A percentile compares a stretch with the other conserved stretches of the same genome.
These are phyloP conservation scores for Botrytis fragariae DNA, from an alignment of 2,329 filamentous ascomycete genomes.

Conservation along the genomic window DNA sequence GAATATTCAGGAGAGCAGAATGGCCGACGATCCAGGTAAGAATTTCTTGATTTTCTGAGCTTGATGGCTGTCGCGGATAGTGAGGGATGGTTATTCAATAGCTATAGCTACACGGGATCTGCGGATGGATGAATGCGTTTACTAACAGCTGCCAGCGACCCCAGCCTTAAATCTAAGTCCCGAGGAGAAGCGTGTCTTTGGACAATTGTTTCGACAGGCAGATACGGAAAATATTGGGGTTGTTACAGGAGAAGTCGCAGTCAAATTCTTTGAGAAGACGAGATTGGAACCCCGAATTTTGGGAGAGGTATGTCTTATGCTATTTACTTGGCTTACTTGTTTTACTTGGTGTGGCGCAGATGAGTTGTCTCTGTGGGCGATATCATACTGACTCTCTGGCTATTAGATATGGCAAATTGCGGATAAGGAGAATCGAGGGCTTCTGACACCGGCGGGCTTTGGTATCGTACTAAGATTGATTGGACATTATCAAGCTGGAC, in stretches of 20 bases:
- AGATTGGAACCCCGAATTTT: constrained; percentile 80
- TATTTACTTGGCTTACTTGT: neutral
- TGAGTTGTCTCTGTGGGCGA: no score
- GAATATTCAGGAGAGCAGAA: constrained; percentile 24
- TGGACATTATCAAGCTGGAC: constrained; percentile 87
- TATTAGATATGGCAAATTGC: constrained; percentile 96
- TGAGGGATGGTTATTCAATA: neutral
- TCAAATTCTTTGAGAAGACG: constrained; percentile 98
- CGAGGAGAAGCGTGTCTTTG: constrained; percentile 92
- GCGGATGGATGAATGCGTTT: neutral
- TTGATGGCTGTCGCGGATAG: neutral
- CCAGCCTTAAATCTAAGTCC: constrained; percentile 80
- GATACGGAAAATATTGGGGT: constrained; percentile 90
- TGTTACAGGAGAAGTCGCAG: constrained; percentile 91
- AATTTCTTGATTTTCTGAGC: constrained; percentile 58
- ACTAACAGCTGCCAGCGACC: constrained; percentile 44
- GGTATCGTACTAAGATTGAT: constrained; percentile 91
- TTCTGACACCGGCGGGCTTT: constrained; percentile 90
- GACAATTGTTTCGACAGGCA: constrained; percentile 87
- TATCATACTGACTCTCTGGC: neutral
- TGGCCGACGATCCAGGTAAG: constrained; percentile 40
- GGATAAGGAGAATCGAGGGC: constrained; percentile 91
- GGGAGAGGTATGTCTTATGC: constrained; percentile 62
- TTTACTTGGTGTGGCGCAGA: constrained; percentile 4
- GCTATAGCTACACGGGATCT: neutral